These are phyloP conservation scores for Fusarium metavorans DNA, from an alignment of 2,329 filamentous ascomycete species.

Conservation along the genomic window DNA sequence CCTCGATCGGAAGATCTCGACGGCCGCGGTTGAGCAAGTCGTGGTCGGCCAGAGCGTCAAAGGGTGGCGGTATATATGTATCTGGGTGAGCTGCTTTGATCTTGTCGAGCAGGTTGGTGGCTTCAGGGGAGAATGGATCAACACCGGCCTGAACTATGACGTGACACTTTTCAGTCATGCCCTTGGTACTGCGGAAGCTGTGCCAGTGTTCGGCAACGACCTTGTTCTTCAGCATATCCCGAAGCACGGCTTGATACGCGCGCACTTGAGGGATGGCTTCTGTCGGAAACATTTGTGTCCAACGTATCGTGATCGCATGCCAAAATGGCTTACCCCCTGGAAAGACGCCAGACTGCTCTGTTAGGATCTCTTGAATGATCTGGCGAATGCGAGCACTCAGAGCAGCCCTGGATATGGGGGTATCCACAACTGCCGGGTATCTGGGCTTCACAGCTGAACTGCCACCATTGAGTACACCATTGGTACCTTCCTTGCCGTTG, in stretches of 20 bases:
- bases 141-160: slow-evolving; percentile 57
- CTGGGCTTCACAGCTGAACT: slow-evolving; percentile 6
- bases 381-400: slow-evolving; percentile 37
- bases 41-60: slow-evolving; percentile 27
- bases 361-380: slow-evolving; percentile 46
- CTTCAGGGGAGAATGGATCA: slow-evolving; percentile 57
- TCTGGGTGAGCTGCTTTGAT: slow-evolving; percentile 61
- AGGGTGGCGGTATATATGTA: slow-evolving; percentile 44
- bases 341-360: slow-evolving; percentile 58
- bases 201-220: slow-evolving; percentile 56
- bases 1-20: slow-evolving; percentile 55
- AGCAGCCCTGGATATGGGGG: slow-evolving; percentile 25
- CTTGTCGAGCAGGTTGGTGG: slow-evolving; percentile 57
- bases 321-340: slow-evolving; percentile 64
- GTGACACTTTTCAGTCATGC: slow-evolving; percentile 58
- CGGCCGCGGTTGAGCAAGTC: slow-evolving; percentile 47
- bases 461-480: not conserved
- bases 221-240: slow-evolving; percentile 53
- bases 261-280: slow-evolving; percentile 56
- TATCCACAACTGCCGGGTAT: slow-evolving; percentile 23
- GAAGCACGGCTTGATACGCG: slow-evolving; percentile 54
- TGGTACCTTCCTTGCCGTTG: not conserved
- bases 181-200: slow-evolving; percentile 56
- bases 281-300: slow-evolving; percentile 55
- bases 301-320: slow-evolving; percentile 60